A percentile compares a stretch with the other conserved stretches of the same genome.
Evolutionary conservation across 192 early-diverging fungal genomes (phyloP).

Genomic region (Gigaspora rosea): DNA sequence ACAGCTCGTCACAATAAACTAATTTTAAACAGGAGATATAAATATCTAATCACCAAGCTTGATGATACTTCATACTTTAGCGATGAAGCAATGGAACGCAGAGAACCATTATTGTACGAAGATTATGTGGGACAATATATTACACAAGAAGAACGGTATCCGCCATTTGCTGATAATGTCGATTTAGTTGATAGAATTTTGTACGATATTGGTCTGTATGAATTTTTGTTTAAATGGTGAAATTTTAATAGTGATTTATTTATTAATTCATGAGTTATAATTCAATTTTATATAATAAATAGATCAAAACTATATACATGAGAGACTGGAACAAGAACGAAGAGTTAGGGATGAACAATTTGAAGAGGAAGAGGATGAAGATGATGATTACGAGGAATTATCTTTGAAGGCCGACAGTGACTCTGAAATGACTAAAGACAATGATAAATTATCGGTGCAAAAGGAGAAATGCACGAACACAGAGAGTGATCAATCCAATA

Average conservation of each 20-base stretch:
- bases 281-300: neutral
- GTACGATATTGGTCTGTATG: constrained; percentile 31
- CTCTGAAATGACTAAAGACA: neutral
- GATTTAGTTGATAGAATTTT: constrained; percentile 41
- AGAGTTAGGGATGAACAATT: constrained; percentile 39
- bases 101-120: constrained; percentile 48
- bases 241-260: neutral
- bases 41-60: constrained; percentile 38
- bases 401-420: constrained; percentile 15
- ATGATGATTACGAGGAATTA: constrained; percentile 38
- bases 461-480: neutral
- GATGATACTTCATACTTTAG: constrained; percentile 41
- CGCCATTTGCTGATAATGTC: constrained; percentile 38
- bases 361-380: constrained; percentile 40
- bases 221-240: neutral
- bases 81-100: constrained; percentile 40
- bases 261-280: neutral
- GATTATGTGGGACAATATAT: constrained; percentile 47
- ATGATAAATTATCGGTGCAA: neutral
- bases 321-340: constrained; percentile 32
- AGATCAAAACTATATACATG: constrained; percentile 37
- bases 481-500: neutral
- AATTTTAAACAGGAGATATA: constrained; percentile 42
- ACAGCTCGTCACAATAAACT: constrained; percentile 18
- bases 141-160: constrained; percentile 30